Evolutionary conservation across 2,329 filamentous ascomycete genomes (phyloP), one percentile per base, ranked within the genome.

Genomic region (Fusarium longipes): DNA sequence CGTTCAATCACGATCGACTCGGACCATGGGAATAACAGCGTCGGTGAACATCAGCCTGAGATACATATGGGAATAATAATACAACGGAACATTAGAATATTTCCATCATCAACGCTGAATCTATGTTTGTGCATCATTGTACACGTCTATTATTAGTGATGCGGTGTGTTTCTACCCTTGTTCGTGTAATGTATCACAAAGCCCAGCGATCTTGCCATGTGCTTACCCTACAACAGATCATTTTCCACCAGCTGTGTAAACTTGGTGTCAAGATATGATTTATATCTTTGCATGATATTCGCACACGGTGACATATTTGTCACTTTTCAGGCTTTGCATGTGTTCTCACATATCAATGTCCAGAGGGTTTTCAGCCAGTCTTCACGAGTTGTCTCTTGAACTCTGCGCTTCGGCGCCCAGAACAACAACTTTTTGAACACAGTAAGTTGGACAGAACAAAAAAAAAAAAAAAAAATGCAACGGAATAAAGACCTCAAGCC

Each of bases 201-300:
- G 22, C n/a, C 14, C n/a, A 57, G 8, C 7, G 4, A 27, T 59
- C 30, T 32, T 22, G 29, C 7, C 32, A 42, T 18, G n/a, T 32
- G 30, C 36, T 18, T 60, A 60, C 57, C 57, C 57, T 60, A 32
- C 8, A 59, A 40, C 38, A 12, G 6, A 32, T 27, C 12, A 11
- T 22, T 33, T 5, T 12, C 6, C 1, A 15, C 8, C 24, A 4
- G 7, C n/a, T 47, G 29, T 33, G 44, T 33, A n/a, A 24, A 24
- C 9, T 24, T 17, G 8, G 15, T 24, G 24, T 15, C 20, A 17
- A 20, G 6, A 17, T 24, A 24, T 24, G 5, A 4, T 5, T 6
- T n/a, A n/a, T n/a, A n/a, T 10, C 15, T 10, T 17, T 11, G 20
- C 15, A 24, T 17, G 38, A 4, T 40, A 14, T 15, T 6, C 36